Percentiles rank a stretch among this genome's conserved stretches.
Conservation (phyloP, 208 protist species). For the Wallacemonas sp. region DNA sequence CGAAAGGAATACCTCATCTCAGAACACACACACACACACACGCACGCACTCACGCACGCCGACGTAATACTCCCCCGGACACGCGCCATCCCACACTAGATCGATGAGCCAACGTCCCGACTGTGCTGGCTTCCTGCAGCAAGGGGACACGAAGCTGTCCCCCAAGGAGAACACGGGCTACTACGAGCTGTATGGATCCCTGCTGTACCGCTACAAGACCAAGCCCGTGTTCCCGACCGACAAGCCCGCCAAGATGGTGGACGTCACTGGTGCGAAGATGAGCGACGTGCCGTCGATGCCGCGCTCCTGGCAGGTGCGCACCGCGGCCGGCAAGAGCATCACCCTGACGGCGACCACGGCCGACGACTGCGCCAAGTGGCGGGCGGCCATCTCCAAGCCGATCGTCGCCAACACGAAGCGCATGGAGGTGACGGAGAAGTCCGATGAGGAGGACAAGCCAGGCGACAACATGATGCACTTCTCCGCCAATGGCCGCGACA, state of each 20-base stretch:
- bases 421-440: conserved; percentile 19
- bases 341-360: conserved; percentile 44
- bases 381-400: conserved; percentile 32
- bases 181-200: conserved; percentile 62
- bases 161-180: conserved; percentile 46
- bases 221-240: conserved; percentile 32
- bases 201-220: conserved; percentile 68
- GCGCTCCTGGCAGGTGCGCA: conserved; percentile 7
- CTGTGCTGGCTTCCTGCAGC: conserved; percentile 27
- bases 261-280: conserved; percentile 45
- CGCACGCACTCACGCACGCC: conserved; percentile 12
- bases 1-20: conserved; percentile 6
- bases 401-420: conserved; percentile 31
- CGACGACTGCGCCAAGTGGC: conserved; percentile 43
- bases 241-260: conserved; percentile 37
- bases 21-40: conserved; percentile 3
- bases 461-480: conserved; percentile 24
- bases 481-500: conserved; percentile 28
- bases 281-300: conserved; percentile 17
- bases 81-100: too few relatives aligned
- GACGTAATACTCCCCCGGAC: too few relatives aligned
- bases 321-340: conserved; percentile 22
- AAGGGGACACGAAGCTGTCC: conserved; percentile 13
- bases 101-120: conserved; percentile 20
- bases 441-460: conserved; percentile 39